phyloP scores from a whole-genome alignment of 2,329 filamentous ascomycete genomes.

The Penicillium hesseltinei region DNA sequence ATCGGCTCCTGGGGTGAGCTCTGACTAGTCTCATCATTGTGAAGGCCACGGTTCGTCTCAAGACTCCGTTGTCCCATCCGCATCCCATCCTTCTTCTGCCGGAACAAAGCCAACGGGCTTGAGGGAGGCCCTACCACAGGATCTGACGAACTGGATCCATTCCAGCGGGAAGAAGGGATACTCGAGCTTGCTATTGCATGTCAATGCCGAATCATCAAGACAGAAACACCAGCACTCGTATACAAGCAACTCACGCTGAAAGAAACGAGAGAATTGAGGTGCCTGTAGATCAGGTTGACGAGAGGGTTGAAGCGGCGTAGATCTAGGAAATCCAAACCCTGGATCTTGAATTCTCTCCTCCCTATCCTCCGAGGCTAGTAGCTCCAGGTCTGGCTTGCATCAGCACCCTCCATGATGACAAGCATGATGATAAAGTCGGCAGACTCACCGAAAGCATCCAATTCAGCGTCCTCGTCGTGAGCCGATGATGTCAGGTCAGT shows the following conservation, averaged over 20 bases:
- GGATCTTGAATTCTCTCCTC: constrained; percentile 1
- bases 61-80: constrained; percentile 4
- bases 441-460: constrained; percentile 52
- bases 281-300: background rate
- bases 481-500: background rate
- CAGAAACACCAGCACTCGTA: background rate
- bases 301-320: background rate
- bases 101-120: constrained; percentile 34
- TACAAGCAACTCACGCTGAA: constrained; percentile 27
- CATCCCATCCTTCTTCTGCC: constrained; percentile 1
- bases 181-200: constrained; percentile 18
- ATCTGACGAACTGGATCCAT: constrained; percentile 31
- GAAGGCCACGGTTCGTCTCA: background rate
- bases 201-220: background rate
- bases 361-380: constrained; percentile 34
- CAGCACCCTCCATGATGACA: background rate
- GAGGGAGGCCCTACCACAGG: constrained; percentile 22
- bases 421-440: background rate
- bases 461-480: constrained; percentile 29
- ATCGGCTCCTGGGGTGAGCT: background rate
- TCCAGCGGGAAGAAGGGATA: constrained; percentile 21
- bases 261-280: constrained; percentile 29
- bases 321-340: background rate
- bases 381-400: constrained; percentile 34
- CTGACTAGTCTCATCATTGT: background rate